Evolutionary conservation across 2,329 filamentous ascomycete species (phyloP).

Genomic region (Allantophomopsis lycopodina): DNA sequence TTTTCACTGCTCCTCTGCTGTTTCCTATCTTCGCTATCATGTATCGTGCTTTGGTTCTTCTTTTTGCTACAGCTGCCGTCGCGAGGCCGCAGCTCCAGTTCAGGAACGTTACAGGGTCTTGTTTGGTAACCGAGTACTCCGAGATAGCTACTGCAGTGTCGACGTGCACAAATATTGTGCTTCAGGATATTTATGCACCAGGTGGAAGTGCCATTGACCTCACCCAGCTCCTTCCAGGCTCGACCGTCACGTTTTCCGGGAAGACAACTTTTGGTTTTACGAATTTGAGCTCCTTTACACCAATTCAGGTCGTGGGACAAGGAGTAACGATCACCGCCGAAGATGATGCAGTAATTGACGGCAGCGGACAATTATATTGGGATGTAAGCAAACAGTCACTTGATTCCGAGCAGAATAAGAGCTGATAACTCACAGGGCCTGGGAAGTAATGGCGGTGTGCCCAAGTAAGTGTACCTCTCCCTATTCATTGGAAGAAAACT

Average conservation of each 20-base stretch:
- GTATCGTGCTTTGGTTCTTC: too few relatives aligned
- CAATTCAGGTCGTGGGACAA: conserved; percentile 37
- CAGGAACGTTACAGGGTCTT: conserved; percentile 16
- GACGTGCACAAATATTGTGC: conserved; percentile 36
- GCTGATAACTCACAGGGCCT: conserved; percentile 17
- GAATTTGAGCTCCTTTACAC: conserved; percentile 10
- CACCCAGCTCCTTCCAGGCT: conserved; percentile 32
- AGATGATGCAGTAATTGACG: conserved; percentile 37
- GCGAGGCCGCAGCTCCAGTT: too few relatives aligned
- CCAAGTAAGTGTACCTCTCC: conserved; percentile 8
- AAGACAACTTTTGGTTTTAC: conserved; percentile 28
- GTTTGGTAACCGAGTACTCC: conserved; percentile 37
- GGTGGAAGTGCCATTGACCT: conserved; percentile 42
- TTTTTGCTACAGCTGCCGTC: too few relatives aligned
- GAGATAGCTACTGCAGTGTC: conserved; percentile 31
- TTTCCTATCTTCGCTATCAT: too few relatives aligned
- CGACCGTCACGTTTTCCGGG: conserved; percentile 46
- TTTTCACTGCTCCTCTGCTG: too few relatives aligned
- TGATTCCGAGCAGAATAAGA: too few relatives aligned
- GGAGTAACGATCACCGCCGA: conserved; percentile 38
- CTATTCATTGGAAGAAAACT: not conserved
- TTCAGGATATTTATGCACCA: conserved; percentile 42
- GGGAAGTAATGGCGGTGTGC: conserved; percentile 38
- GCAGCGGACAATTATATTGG: conserved; percentile 45
- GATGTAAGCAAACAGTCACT: conserved; percentile 20